Base-by-base conservation (phyloP, 768 basidiomycete genomes). In the Coprinopsis strossmayeri region DNA sequence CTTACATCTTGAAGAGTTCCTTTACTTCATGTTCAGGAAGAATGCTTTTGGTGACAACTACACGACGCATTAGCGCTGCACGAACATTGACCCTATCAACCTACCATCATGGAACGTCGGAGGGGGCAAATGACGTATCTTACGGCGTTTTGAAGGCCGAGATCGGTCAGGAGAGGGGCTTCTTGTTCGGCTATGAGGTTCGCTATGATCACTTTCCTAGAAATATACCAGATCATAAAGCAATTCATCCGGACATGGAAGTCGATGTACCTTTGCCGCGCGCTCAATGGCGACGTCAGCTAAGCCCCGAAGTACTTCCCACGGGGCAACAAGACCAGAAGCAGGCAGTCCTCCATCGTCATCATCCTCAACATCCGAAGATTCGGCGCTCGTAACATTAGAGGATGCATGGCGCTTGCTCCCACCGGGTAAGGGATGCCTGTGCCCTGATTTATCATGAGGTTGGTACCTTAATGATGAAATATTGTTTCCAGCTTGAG, bases 321-420 rank as follows among this genome's bases (percentile, higher is more conserved):
- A 87, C 43, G 91, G 91, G 7, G 89, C 90, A 46, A 90, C 81
- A 40, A 92, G 76, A 41, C 91, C 88, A 34, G 77, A 78, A 30
- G 85, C 84, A 0, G 91, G 90, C 12, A 92, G 66, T 61, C 86
- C 90, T 15, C 85, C 84, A 49, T 78, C 78, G 35, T 87, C 87
- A 38, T 90, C 87, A 41, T 89, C 88, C 43, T 91, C 91, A n/a
- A 79, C 63, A 59, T 91, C 90, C 30, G 88, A 87, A 1, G 89
- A 89, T 63, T 91, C 82, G 10, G 85, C 81, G 53, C 86, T 90
- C 7, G 83, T 81, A 51, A 81, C 77, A 56, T 78, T 81, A 1
- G 87, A 87, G 2, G 74, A 67, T 27, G 78, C 77, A 25, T 76
- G 71, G 54, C 86, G 73, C 64, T 87, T 88, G 15, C 27, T 45